phyloP scores from a whole-genome alignment of 225 moss, liverwort and hornwort genomes.

The Takakia lepidozioides region DNA sequence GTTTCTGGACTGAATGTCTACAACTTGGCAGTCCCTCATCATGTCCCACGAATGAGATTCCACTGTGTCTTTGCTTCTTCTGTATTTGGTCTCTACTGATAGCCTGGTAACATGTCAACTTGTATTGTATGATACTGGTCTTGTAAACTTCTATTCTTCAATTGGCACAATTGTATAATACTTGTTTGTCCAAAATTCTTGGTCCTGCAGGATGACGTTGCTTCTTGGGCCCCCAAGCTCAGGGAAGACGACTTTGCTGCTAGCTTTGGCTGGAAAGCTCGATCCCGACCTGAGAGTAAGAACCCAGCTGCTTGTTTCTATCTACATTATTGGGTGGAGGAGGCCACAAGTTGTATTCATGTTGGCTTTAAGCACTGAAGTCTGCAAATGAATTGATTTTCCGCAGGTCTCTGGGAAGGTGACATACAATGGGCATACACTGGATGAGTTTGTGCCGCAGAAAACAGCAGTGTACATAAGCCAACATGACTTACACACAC shows the following conservation, averaged over 20 bases:
- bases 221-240: slow-evolving; percentile 72
- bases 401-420: slow-evolving; percentile 37
- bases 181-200: neutral
- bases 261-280: slow-evolving; percentile 62
- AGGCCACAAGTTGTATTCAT: neutral
- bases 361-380: too few relatives aligned
- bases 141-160: neutral
- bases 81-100: neutral
- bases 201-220: slow-evolving; percentile 61
- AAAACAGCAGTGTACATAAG: slow-evolving; percentile 76
- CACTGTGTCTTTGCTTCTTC: neutral
- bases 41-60: too few relatives aligned
- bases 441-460: slow-evolving; percentile 67
- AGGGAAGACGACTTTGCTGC: slow-evolving; percentile 62
- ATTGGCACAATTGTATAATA: too few relatives aligned
- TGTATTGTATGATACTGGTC: neutral
- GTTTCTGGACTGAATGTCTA: too few relatives aligned
- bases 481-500: slow-evolving; percentile 73
- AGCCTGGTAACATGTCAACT: slow-evolving; percentile 3
- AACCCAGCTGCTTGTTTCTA: neutral
- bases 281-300: slow-evolving; percentile 37
- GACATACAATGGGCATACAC: slow-evolving; percentile 70
- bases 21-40: neutral
- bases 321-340: neutral
- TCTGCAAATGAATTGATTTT: neutral